Conservation (phyloP, 2,329 filamentous ascomycete species). For the Esteya vermicola region DNA sequence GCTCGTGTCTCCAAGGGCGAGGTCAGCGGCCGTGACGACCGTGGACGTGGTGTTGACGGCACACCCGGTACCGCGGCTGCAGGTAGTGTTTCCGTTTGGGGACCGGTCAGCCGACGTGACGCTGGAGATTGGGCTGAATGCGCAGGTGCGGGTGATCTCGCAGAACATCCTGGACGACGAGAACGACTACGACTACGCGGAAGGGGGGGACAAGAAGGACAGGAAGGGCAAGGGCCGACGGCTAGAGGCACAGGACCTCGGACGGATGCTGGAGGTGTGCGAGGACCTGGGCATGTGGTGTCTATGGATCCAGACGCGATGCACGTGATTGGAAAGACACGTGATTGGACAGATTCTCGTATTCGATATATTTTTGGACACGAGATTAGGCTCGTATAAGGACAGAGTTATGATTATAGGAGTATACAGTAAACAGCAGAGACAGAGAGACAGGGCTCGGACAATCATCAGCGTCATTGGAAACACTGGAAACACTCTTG, state of each 20-base stretch:
- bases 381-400: too few relatives aligned
- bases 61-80: slow-evolving; percentile 32
- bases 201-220: neutral
- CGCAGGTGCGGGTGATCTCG: slow-evolving; percentile 39
- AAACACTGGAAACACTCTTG: too few relatives aligned
- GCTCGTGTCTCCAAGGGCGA: too few relatives aligned
- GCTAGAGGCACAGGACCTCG: slow-evolving; percentile 27
- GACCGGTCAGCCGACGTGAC: slow-evolving; percentile 34
- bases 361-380: neutral
- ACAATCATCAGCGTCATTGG: too few relatives aligned
- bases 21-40: slow-evolving; percentile 12
- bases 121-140: slow-evolving; percentile 45
- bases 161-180: slow-evolving; percentile 37
- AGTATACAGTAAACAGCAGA: too few relatives aligned
- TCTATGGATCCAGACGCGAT: slow-evolving; percentile 32
- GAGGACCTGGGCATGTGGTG: slow-evolving; percentile 40
- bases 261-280: slow-evolving; percentile 29
- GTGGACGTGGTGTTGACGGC: slow-evolving; percentile 39
- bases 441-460: too few relatives aligned
- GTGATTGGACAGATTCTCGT: neutral
- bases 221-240: slow-evolving; percentile 19
- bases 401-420: too few relatives aligned
- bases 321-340: slow-evolving; percentile 9
- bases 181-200: neutral
- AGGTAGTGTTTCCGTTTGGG: slow-evolving; percentile 39